Conservation (phyloP, 2,329 filamentous ascomycete species). For the Aspergillus pseudonomiae region DNA sequence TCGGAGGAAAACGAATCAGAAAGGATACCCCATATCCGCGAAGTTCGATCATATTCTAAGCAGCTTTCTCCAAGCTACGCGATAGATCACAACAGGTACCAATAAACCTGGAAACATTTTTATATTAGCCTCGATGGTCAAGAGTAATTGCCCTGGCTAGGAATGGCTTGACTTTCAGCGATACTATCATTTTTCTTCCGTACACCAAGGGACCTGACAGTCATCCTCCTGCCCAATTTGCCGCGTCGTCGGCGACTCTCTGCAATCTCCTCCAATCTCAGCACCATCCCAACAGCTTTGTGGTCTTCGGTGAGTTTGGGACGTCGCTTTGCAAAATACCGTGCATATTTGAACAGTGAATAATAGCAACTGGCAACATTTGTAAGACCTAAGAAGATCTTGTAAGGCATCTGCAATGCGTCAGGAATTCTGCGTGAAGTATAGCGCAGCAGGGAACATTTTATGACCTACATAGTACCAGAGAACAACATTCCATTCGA, state of each 20-base stretch:
- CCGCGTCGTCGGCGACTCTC: background rate
- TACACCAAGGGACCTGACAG: constrained; percentile 13
- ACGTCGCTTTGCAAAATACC: constrained; percentile 52
- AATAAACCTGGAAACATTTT: background rate
- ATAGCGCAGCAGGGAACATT: background rate
- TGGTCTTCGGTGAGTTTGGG: constrained; percentile 54
- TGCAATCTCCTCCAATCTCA: constrained; percentile 25
- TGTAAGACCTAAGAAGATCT: constrained; percentile 48
- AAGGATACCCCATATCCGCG: background rate
- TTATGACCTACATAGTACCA: constrained; percentile 43
- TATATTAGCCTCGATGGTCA: background rate
- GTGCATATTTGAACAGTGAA: constrained; percentile 50
- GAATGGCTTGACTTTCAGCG: background rate
- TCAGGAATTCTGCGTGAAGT: background rate
- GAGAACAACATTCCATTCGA: constrained; percentile 41
- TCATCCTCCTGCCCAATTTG: constrained; percentile 14
- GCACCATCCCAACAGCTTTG: constrained; percentile 40
- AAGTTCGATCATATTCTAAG: background rate
- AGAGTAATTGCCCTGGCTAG: background rate
- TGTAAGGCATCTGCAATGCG: constrained; percentile 39
- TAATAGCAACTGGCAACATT: constrained; percentile 49
- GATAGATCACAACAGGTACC: background rate
- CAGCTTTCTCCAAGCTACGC: background rate
- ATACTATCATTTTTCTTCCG: background rate
- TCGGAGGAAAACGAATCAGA: background rate